Evolutionary conservation across 1,284 basidiomycete genomes (phyloP), one percentile per base, ranked within the genome.

Genomic region (Rhodotorula mucilaginosa): DNA sequence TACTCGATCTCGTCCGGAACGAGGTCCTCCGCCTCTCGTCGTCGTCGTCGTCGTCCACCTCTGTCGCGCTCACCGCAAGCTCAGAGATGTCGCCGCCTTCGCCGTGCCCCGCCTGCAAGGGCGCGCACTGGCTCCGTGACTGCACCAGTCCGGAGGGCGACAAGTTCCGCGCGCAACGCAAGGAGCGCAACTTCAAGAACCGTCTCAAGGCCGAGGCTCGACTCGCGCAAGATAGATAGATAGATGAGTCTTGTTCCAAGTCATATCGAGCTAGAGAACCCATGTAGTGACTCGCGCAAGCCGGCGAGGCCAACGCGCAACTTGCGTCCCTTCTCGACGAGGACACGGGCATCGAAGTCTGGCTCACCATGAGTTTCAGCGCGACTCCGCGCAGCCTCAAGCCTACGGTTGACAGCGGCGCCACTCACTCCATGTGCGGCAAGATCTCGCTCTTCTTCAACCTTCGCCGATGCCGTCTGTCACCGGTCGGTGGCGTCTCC

Each of bases 1-100:
- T 65, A 48, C 64, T 65, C 18, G 48, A 65, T n/a, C 3, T 65
- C 7, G 58, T 59, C 23, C 64, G 48, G 7, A 65, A 65, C 57
- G 34, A 65, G 49, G 44, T 65, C 64, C 58, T 65, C n/a, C 57
- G 57, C 48, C 26, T 58, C 3, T 65, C 34, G 49, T 31, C n/a
- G n/a, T 46, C 49, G 48, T 26, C 26, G 26, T 46, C n/a, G 58
- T 44, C 31, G 44, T 13, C 19, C 15, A 13, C 18, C 5, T 21
- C 34, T 8, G 31, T 39, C 2, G 34, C 57, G 16, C 57, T 58
- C 49, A n/a, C 23, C 21, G 31, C 31, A 31, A 39, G 23, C 7
- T n/a, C n/a, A 2, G 47, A 58, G 21, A 18, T 2, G 46, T 48
- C 58, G 34, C 57, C 57, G 16, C 31, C 48, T 1, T 59, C 8